Evolutionary conservation across 352 stramenopile species (phyloP).

Genomic region (Phytophthora kernoviae): DNA sequence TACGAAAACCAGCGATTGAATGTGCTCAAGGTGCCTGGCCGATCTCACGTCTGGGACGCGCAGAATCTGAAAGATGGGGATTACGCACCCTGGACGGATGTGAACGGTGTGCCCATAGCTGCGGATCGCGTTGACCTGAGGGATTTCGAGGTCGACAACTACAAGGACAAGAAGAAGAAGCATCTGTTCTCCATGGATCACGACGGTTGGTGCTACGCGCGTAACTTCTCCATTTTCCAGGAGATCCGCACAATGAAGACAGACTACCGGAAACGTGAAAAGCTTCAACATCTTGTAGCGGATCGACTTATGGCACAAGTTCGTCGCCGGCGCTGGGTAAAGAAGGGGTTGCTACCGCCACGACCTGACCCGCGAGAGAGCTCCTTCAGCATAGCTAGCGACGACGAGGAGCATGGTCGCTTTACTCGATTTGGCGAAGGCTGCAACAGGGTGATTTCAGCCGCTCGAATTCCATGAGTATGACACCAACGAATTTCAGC

Average conservation of each 20-base stretch:
- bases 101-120: constrained; percentile 83
- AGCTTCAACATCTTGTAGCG: constrained; percentile 85
- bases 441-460: constrained; percentile 70
- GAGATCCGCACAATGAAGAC: constrained; percentile 80
- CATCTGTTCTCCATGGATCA: constrained; percentile 86
- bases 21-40: constrained; percentile 66
- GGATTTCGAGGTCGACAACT: constrained; percentile 81
- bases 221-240: constrained; percentile 89
- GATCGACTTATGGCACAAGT: constrained; percentile 87
- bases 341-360: constrained; percentile 54
- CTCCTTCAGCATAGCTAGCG: constrained; percentile 60
- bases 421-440: constrained; percentile 73
- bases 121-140: constrained; percentile 74
- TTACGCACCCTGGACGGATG: constrained; percentile 86
- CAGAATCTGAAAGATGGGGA: constrained; percentile 82
- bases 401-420: constrained; percentile 70
- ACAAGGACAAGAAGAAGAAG: constrained; percentile 81
- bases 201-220: constrained; percentile 86
- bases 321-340: constrained; percentile 77
- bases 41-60: constrained; percentile 74
- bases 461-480: constrained; percentile 71
- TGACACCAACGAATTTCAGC: constrained; percentile 45
- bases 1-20: constrained; percentile 90
- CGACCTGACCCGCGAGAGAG: constrained; percentile 46
- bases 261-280: constrained; percentile 80